Evolutionary conservation across 306 rosid species (phyloP), one percentile per base, ranked within the genome.

Genomic region (Vigna unguiculata): DNA sequence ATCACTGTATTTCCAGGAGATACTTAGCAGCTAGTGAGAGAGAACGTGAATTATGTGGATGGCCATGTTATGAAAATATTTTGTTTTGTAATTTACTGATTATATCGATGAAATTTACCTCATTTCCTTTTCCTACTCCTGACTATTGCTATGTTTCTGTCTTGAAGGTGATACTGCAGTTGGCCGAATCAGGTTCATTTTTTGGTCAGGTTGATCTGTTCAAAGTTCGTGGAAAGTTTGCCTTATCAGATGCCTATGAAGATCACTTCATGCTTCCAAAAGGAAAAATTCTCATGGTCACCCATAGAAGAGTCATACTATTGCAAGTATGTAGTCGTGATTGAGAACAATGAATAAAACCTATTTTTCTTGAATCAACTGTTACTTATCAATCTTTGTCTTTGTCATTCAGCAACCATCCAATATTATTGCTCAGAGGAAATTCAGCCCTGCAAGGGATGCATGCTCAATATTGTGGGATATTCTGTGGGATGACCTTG

Each of bases 111-210:
- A 43, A 25, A 69, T 20, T 43, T 45, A 30, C 79, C 20, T 77
- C 11, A 7, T 34, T 52, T 40, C 68, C 10, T 58, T 80, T 47
- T 78, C 76, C 25, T 20, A 54, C 53, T 74, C 43, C 68, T 51
- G 63, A 46, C 58, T 55, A 45, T 59, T 67, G 46, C 14, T 15
- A 8, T 84, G 79, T 55, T 81, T 82, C 72, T 75, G 80, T 87
- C 57, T 55, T 92, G 85, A 86, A 95, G 97, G 91, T 88, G 78
- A 92, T 95, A 72, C 74, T 95, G 87, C 99, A 95, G 83, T 82
- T 95, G 78, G 97, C 99, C 78, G 99, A 95, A 88, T 95, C 97
- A 13, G 97, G 97, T 66, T 95, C 97, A 48, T 95, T 95, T 89
- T 91, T 95, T 58, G 87, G 90, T 81, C 99, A 95, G 86, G 99